Conservation (phyloP, 257 asterid species). For the Solanum chmielewskii region DNA sequence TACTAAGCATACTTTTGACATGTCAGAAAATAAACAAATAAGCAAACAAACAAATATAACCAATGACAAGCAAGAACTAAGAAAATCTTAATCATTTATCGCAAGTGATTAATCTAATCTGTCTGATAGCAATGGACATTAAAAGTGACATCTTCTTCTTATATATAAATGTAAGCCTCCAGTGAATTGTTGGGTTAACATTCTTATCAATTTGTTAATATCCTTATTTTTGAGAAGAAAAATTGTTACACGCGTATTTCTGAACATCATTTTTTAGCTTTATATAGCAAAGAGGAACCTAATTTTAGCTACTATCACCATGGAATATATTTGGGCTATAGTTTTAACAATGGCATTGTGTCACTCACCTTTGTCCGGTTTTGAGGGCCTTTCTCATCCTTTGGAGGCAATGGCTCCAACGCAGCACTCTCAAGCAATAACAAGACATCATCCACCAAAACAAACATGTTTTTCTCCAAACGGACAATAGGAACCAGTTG, state of each 20-base stretch:
- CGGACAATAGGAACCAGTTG: conserved; percentile 51
- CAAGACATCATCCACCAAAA: conserved; percentile 84
- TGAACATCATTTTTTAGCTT: neutral
- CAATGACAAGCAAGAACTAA: neutral
- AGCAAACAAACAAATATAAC: neutral
- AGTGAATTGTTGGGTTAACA: neutral
- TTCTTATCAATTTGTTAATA: neutral
- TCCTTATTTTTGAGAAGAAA: neutral
- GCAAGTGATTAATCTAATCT: neutral
- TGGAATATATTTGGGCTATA: neutral
- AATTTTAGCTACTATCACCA: neutral
- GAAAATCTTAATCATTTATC: neutral
- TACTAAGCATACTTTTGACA: neutral
- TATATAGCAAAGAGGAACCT: neutral
- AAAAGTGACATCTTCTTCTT: neutral
- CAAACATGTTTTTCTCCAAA: conserved; percentile 61
- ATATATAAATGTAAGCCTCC: neutral
- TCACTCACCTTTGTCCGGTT: conserved; percentile 74
- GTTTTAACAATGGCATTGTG: neutral
- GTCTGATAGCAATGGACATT: neutral
- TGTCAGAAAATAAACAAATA: neutral
- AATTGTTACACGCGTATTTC: neutral
- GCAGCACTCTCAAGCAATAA: conserved; percentile 85
- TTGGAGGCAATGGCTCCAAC: conserved; percentile 87
- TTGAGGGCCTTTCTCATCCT: conserved; percentile 97